These are phyloP conservation scores for Penicillium tannophilum DNA, from an alignment of 495 filamentous ascomycete species.

Conservation along the genomic window DNA sequence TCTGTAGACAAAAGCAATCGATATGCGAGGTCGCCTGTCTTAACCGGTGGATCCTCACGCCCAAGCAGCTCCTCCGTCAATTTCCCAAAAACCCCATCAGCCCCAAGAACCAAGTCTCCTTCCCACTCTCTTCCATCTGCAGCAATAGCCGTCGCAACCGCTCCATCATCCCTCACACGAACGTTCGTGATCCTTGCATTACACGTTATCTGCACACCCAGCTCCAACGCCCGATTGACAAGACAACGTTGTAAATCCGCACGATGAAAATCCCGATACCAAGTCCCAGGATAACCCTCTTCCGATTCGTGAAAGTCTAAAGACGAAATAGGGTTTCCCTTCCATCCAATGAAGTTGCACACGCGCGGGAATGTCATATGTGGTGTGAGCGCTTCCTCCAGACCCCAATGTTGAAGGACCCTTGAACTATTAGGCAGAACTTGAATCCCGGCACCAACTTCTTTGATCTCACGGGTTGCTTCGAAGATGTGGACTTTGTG, in stretches of 20 bases:
- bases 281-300: conserved; percentile 47
- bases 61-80: conserved; percentile 42
- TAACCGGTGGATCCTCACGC: conserved; percentile 45
- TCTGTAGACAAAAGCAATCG: conserved; percentile 57
- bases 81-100: conserved; percentile 58
- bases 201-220: conserved; percentile 52
- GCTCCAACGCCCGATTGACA: conserved; percentile 50
- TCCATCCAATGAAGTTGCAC: conserved; percentile 57
- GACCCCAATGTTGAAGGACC: conserved; percentile 55
- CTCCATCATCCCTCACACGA: conserved; percentile 27
- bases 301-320: conserved; percentile 51
- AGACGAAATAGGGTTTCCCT: conserved; percentile 52
- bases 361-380: conserved; percentile 53
- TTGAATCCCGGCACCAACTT: conserved; percentile 56
- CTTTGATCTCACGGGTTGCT: conserved; percentile 55
- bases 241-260: conserved; percentile 57
- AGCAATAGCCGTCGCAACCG: conserved; percentile 29
- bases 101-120: conserved; percentile 58
- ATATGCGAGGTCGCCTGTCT: conserved; percentile 71
- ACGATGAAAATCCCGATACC: conserved; percentile 63
- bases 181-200: conserved; percentile 46
- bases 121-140: conserved; percentile 37
- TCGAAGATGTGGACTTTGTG: conserved; percentile 65
- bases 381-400: conserved; percentile 49
- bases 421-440: conserved; percentile 58